Percentiles rank a stretch among this genome's conserved stretches.
These are phyloP conservation scores for Colletotrichum cereale DNA, from an alignment of 2,329 filamentous ascomycete genomes.

Conservation along the genomic window DNA sequence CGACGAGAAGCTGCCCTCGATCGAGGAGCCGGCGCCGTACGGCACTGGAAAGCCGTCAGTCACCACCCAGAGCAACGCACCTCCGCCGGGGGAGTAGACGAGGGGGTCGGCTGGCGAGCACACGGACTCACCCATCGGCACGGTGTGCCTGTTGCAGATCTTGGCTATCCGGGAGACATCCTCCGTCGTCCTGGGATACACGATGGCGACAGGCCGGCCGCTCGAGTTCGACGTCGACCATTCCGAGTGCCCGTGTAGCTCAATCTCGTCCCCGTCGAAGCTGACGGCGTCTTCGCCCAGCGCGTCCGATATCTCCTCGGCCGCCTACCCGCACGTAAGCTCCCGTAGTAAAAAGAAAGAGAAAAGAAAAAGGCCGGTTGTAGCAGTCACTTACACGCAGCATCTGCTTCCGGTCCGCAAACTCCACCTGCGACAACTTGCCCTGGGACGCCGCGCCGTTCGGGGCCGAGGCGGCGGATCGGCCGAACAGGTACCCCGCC, in stretches of 20 bases:
- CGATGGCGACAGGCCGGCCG: constrained; percentile 72
- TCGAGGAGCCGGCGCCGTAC: constrained; percentile 79
- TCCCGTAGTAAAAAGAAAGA: not conserved
- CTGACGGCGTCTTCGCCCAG: constrained; percentile 72
- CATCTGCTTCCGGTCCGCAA: constrained; percentile 22
- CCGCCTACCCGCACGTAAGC: constrained; percentile 10
- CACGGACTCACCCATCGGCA: constrained; percentile 68
- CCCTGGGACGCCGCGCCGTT: too few relatives aligned
- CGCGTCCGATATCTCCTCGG: constrained; percentile 19
- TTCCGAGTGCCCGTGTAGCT: constrained; percentile 76
- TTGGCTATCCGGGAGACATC: constrained; percentile 74
- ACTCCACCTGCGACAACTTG: not conserved
- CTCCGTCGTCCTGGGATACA: constrained; percentile 73
- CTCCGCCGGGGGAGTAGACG: not conserved
- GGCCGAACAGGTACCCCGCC: constrained; percentile 24
- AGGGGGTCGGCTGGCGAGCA: not conserved
- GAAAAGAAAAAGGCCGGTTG: not conserved
- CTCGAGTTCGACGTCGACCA: constrained; percentile 78
- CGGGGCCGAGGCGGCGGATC: not conserved
- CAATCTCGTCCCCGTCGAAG: constrained; percentile 73
- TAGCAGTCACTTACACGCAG: constrained; percentile 2
- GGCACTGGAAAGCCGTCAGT: constrained; percentile 55
- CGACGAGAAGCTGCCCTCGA: constrained; percentile 79
- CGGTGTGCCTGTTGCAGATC: constrained; percentile 70
- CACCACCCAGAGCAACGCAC: too few relatives aligned